phyloP scores from a whole-genome alignment of 2,329 filamentous ascomycete genomes.

The Arthroderma sp. region DNA sequence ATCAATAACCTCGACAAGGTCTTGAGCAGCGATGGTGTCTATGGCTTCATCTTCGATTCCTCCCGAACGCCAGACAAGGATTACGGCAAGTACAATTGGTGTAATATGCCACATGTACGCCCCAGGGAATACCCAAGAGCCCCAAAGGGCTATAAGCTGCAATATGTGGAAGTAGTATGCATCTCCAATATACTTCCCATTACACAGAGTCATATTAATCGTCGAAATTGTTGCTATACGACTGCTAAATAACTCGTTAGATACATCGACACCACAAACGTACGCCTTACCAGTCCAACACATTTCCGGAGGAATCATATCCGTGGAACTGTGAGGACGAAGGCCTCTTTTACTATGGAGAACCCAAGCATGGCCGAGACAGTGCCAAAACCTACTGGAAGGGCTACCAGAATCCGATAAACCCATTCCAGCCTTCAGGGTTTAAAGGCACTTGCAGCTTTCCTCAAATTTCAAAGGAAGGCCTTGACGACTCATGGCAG shows the following conservation, averaged over 20 bases:
- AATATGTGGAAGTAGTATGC: slow-evolving; percentile 63
- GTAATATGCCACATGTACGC: slow-evolving; percentile 80
- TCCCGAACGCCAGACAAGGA: slow-evolving; percentile 45
- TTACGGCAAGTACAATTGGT: slow-evolving; percentile 64
- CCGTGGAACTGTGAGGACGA: slow-evolving; percentile 61
- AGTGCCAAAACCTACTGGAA: slow-evolving; percentile 54
- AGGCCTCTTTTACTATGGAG: slow-evolving; percentile 57
- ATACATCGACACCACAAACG: slow-evolving; percentile 78
- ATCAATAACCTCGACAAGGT: slow-evolving; percentile 52
- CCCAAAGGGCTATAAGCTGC: slow-evolving; percentile 47
- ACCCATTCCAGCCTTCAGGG: slow-evolving; percentile 54
- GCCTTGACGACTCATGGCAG: slow-evolving; percentile 60
- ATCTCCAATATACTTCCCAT: not conserved
- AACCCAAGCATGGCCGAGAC: slow-evolving; percentile 36
- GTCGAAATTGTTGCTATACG: not conserved
- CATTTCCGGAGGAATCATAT: slow-evolving; percentile 61
- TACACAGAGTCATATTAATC: too few species aligned
- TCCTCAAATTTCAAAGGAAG: slow-evolving; percentile 62
- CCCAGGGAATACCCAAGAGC: slow-evolving; percentile 49
- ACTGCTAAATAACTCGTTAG: slow-evolving; percentile 23
- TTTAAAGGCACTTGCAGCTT: slow-evolving; percentile 68
- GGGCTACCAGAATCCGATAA: slow-evolving; percentile 48
- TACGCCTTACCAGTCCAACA: slow-evolving; percentile 66
- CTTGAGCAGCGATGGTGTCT: slow-evolving; percentile 49
- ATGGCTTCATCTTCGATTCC: slow-evolving; percentile 63